Evolutionary conservation across 352 stramenopile species (phyloP).

Genomic region (Globisporangium sylvaticum): DNA sequence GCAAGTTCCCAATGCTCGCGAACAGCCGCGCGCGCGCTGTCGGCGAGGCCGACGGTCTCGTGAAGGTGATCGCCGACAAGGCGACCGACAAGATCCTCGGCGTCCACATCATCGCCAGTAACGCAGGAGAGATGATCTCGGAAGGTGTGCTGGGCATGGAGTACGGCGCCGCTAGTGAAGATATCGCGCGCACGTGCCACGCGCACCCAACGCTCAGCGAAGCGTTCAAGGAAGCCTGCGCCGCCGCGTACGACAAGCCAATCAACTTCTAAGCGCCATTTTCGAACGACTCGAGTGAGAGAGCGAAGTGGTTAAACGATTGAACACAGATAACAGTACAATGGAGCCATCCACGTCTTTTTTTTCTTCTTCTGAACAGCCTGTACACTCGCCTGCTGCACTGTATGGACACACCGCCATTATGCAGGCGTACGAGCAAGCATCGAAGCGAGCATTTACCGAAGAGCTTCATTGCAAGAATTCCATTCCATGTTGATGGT

Average conservation of each 20-base stretch:
- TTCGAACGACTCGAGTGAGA: background rate
- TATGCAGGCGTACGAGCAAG: background rate
- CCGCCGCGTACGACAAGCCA: slow-evolving; percentile 96
- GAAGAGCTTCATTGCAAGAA: background rate
- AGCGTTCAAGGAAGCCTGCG: slow-evolving; percentile 99
- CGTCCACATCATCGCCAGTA: slow-evolving; percentile 98
- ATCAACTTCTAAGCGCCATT: slow-evolving; percentile 97
- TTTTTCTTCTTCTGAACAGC: background rate
- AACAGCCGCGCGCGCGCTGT: slow-evolving; percentile 96
- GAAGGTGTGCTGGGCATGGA: slow-evolving; percentile 98
- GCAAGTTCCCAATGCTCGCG: slow-evolving; percentile 97
- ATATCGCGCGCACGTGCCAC: slow-evolving; percentile 99
- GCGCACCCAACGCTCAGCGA: slow-evolving; percentile 97
- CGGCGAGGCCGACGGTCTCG: slow-evolving; percentile 93
- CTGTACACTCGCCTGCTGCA: too few species aligned
- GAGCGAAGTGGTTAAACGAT: background rate
- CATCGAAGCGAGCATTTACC: background rate
- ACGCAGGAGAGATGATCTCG: slow-evolving; percentile 99
- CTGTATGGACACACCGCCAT: too few species aligned
- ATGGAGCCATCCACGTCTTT: background rate
- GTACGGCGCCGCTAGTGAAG: slow-evolving; percentile 97
- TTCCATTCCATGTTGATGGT: background rate
- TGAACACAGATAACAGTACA: background rate
- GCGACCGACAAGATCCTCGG: slow-evolving; percentile 97
- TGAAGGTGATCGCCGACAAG: slow-evolving; percentile 98